These are phyloP conservation scores for Solanum rostratum DNA, from an alignment of 257 asterid genomes.

Conservation along the genomic window DNA sequence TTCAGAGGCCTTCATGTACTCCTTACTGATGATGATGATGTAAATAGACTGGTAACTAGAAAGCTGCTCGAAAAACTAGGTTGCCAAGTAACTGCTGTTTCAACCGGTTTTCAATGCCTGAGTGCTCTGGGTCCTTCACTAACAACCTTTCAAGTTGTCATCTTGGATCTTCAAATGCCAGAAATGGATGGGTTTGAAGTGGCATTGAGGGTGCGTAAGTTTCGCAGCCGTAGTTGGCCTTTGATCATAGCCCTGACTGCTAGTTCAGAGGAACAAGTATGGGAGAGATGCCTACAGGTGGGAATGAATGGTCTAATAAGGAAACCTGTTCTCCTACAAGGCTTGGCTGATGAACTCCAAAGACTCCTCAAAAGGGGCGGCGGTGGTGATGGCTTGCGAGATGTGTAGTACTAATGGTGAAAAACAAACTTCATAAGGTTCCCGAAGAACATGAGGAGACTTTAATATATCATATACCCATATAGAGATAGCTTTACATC, in stretches of 20 bases:
- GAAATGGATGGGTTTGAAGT: conserved; percentile 45
- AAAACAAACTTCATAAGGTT: background rate
- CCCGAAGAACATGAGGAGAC: background rate
- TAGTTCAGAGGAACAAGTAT: conserved; percentile 24
- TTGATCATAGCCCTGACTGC: conserved; percentile 32
- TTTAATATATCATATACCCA: background rate
- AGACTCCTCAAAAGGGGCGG: conserved; percentile 20
- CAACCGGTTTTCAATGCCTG: conserved; percentile 30
- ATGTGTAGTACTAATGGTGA: background rate
- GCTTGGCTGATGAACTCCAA: conserved; percentile 28
- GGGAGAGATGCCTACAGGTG: conserved; percentile 25
- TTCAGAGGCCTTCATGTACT: conserved; percentile 26
- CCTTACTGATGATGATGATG: conserved; percentile 25
- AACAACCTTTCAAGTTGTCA: conserved; percentile 15
- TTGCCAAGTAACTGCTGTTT: conserved; percentile 31
- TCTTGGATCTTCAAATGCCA: conserved; percentile 44
- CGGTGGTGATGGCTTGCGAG: conserved; percentile 11
- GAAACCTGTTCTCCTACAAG: conserved; percentile 31
- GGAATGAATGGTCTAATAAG: conserved; percentile 38
- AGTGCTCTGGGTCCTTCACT: conserved; percentile 25
- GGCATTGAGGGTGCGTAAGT: conserved; percentile 29
- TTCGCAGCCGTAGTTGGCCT: conserved; percentile 31
- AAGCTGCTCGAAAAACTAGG: conserved; percentile 35
- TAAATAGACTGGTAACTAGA: conserved; percentile 29
- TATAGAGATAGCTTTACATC: background rate